Percentiles rank a stretch among this genome's conserved stretches.
Conservation (phyloP, 805 yeast species). For the Monosporozyma aerobia region DNA sequence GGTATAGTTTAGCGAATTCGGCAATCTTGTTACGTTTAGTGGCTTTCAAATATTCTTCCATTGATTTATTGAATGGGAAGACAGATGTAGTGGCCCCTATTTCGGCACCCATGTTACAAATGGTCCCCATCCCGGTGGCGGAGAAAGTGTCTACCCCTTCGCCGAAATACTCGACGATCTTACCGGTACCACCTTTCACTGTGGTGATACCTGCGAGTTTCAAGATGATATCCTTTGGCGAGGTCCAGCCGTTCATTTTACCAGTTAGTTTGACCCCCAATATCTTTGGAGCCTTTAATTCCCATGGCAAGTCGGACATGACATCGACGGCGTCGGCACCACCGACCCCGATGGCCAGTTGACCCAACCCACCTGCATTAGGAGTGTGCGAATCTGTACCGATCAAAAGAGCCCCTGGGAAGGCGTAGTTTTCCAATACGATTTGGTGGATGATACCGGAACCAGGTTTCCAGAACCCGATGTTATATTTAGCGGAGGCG, state of each 20-base stretch:
- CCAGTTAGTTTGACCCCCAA: slow-evolving; percentile 94
- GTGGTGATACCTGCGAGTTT: slow-evolving; percentile 90
- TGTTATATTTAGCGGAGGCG: slow-evolving; percentile 90
- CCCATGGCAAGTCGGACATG: slow-evolving; percentile 92
- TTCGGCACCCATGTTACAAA: slow-evolving; percentile 99
- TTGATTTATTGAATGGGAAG: slow-evolving; percentile 91
- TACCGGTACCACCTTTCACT: slow-evolving; percentile 97
- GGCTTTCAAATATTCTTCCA: slow-evolving; percentile 76
- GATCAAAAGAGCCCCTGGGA: slow-evolving; percentile 93
- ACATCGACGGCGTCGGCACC: slow-evolving; percentile 99
- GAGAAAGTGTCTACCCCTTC: slow-evolving; percentile 87
- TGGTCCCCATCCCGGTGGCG: slow-evolving; percentile 98
- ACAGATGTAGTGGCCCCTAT: slow-evolving; percentile 97
- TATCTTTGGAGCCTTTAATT: slow-evolving; percentile 92
- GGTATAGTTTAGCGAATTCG: slow-evolving; percentile 65
- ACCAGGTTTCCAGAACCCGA: slow-evolving; percentile 99
- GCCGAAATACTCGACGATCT: slow-evolving; percentile 92
- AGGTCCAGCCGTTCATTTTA: slow-evolving; percentile 85
- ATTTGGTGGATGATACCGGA: slow-evolving; percentile 98
- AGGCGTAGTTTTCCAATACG: slow-evolving; percentile 90
- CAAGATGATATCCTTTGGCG: slow-evolving; percentile 93
- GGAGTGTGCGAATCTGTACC: slow-evolving; percentile 99
- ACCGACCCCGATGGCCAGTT: slow-evolving; percentile 97
- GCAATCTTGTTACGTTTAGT: slow-evolving; percentile 83
- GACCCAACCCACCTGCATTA: slow-evolving; percentile 97